Conservation (phyloP, 2,329 filamentous ascomycete species). For the Tympanopsis confertula region DNA sequence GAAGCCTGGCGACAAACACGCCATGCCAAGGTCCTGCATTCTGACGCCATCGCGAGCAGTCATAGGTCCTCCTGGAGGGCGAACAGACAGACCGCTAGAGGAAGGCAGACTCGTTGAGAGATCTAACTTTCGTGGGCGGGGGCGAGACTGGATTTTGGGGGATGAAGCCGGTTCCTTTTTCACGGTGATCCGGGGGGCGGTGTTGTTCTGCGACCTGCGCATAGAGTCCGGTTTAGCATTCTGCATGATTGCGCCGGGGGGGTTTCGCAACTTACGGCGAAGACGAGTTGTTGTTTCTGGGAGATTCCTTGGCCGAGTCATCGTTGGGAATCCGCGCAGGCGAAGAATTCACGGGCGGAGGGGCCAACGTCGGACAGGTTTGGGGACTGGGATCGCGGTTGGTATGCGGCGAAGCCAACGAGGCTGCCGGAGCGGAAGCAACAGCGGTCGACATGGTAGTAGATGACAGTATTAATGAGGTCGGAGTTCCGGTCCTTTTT, state of each 20-base stretch:
- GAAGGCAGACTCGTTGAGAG: constrained; percentile 22
- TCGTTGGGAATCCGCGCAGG: too few species aligned
- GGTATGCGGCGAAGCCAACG: constrained; percentile 5
- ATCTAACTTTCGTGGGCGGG: constrained; percentile 40
- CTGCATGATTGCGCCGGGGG: not conserved
- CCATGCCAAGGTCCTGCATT: constrained; percentile 55
- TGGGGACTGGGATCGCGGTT: not conserved
- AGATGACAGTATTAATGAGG: constrained; percentile 6
- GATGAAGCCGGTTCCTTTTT: constrained; percentile 61
- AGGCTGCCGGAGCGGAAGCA: constrained; percentile 1
- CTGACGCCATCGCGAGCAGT: constrained; percentile 26
- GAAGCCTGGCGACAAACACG: constrained; percentile 58
- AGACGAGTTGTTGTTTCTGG: too few species aligned
- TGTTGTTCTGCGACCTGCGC: constrained; percentile 24
- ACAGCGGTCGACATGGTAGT: constrained; percentile 6
- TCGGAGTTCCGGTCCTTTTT: too few species aligned
- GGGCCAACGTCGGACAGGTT: not conserved
- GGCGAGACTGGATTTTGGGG: constrained; percentile 30
- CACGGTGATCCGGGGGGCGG: constrained; percentile 47
- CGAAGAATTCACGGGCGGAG: not conserved
- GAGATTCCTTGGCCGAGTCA: too few species aligned
- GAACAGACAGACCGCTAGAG: constrained; percentile 7
- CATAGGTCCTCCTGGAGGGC: constrained; percentile 42
- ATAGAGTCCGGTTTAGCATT: constrained; percentile 6
- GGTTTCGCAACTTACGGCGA: too few species aligned